A percentile compares a stretch with the other conserved stretches of the same genome.
phyloP scores from a whole-genome alignment of 305 asterid genomes.

The Petunia hybrid region DNA sequence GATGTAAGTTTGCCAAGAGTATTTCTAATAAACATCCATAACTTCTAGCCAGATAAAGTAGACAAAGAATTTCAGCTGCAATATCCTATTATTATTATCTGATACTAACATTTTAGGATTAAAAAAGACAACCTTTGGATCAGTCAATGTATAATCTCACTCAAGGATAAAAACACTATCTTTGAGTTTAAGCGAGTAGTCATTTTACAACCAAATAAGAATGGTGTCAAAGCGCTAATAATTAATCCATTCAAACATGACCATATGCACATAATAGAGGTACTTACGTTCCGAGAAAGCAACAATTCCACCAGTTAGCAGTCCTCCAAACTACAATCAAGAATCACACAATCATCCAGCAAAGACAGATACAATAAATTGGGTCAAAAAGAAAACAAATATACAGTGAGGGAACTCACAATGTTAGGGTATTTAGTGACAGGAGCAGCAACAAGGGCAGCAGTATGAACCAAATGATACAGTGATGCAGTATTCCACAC shows the following conservation, averaged over 20 bases:
- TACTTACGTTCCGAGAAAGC: constrained; percentile 82
- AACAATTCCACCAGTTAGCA: constrained; percentile 66
- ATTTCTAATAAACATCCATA: neutral
- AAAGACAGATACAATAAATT: neutral
- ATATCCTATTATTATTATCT: neutral
- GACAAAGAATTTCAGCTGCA: neutral
- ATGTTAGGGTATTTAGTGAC: constrained; percentile 68
- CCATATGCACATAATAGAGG: constrained; percentile 24
- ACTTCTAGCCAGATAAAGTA: neutral
- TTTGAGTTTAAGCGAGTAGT: neutral
- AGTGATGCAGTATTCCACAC: constrained; percentile 92
- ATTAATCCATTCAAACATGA: neutral
- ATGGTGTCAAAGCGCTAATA: neutral
- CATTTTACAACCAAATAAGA: neutral
- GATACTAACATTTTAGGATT: no score
- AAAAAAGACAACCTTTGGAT: neutral
- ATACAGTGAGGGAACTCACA: constrained; percentile 50
- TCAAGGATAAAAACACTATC: neutral
- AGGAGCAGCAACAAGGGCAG: constrained; percentile 90
- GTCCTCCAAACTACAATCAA: constrained; percentile 69
- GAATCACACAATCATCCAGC: neutral
- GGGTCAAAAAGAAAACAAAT: neutral
- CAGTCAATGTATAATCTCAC: neutral
- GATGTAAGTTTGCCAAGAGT: neutral
- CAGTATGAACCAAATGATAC: constrained; percentile 93